A percentile compares a stretch with the other conserved stretches of the same genome.
Conservation (phyloP, 345 rosid genomes). For the Salix koriyanagi region DNA sequence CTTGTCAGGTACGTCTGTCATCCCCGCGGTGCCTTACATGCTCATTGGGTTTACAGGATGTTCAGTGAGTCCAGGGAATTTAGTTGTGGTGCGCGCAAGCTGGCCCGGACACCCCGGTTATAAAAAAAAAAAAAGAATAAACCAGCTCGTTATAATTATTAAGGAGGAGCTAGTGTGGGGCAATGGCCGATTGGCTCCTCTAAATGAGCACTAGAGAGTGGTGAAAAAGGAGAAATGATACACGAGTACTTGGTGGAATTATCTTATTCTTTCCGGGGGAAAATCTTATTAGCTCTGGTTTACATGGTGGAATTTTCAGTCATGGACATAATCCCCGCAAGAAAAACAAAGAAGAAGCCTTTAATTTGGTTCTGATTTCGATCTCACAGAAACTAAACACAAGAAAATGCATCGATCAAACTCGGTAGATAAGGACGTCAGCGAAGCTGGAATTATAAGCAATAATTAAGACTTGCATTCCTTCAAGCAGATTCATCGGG, state of each 20-base stretch:
- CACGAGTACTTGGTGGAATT: background rate
- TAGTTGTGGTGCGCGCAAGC: too few relatives aligned
- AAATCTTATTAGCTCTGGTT: background rate
- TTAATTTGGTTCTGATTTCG: background rate
- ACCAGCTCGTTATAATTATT: too few relatives aligned
- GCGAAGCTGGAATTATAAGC: background rate
- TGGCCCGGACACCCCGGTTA: too few relatives aligned
- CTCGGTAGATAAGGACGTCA: background rate
- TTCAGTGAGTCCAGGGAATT: too few relatives aligned
- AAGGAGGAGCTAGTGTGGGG: too few relatives aligned
- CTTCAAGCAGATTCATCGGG: constrained; percentile 2
- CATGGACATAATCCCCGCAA: background rate
- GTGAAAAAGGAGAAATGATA: background rate
- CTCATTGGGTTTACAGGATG: too few relatives aligned
- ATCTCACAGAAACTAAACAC: background rate
- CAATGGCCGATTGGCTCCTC: too few relatives aligned
- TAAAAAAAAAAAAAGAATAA: too few relatives aligned
- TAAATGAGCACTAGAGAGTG: too few relatives aligned
- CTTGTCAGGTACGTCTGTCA: too few relatives aligned
- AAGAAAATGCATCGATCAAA: too few relatives aligned
- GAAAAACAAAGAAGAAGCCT: background rate
- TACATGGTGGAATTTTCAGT: background rate
- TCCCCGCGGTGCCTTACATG: too few relatives aligned
- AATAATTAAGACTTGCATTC: background rate
- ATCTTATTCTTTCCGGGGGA: background rate